These are phyloP conservation scores for Westerdykella aurantiaca DNA, from an alignment of 2,329 filamentous ascomycete genomes.

Conservation along the genomic window DNA sequence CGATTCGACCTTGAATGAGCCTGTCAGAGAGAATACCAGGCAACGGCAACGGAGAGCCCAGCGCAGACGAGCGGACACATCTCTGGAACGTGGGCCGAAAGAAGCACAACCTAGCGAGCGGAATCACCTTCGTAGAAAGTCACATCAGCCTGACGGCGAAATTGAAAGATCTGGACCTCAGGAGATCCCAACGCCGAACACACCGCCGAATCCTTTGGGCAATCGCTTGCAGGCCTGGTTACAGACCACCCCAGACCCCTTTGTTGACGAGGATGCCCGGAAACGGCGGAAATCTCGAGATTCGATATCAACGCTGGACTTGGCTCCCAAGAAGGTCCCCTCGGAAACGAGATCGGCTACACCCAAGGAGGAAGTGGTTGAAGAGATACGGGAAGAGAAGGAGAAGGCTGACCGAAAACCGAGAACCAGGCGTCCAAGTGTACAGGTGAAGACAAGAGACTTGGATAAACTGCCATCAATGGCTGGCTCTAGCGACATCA, in stretches of 20 bases:
- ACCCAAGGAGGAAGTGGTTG: conserved; percentile 13
- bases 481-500: not conserved
- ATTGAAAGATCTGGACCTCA: conserved; percentile 11
- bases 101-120: conserved; percentile 13
- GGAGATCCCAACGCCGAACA: conserved; percentile 21
- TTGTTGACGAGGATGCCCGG: conserved; percentile 43
- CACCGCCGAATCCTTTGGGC: conserved; percentile 42
- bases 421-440: conserved; percentile 23
- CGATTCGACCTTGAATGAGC: conserved; percentile 16
- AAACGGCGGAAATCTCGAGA: conserved; percentile 28
- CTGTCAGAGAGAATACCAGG: conserved; percentile 8
- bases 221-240: conserved; percentile 59
- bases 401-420: conserved; percentile 23
- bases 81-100: conserved; percentile 20
- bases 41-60: conserved; percentile 24
- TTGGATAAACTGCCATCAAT: conserved; percentile 18
- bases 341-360: conserved; percentile 23
- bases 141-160: conserved; percentile 20
- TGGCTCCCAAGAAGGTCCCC: conserved; percentile 18
- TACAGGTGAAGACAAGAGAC: conserved; percentile 19
- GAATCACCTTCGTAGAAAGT: conserved; percentile 20
- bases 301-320: conserved; percentile 24
- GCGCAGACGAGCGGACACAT: conserved; percentile 19
- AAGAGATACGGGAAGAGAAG: conserved; percentile 18
- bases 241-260: conserved; percentile 51